Evolutionary conservation across 2,329 filamentous ascomycete species (phyloP), one percentile per base, ranked within the genome.

Genomic region (Aspergillus candidus): DNA sequence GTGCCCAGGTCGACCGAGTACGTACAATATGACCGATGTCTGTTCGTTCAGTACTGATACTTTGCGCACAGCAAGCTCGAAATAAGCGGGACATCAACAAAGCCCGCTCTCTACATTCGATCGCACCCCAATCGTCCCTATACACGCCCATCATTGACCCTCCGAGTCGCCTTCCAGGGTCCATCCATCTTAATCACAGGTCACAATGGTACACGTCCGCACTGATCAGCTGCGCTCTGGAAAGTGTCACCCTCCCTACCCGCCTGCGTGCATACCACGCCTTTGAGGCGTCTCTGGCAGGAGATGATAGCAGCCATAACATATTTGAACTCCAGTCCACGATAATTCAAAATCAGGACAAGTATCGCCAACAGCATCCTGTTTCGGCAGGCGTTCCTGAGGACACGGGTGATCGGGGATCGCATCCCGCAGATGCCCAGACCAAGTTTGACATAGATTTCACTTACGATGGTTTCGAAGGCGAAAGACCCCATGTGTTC

Each of bases 191-290:
- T 11, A 78, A 90, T 55, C 53, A 65, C 8, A 65, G 69, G 6
- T 93, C 86, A 0, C 70, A 75, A 44, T 98, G 93, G 93, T 82
- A 94, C 56, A 79, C 79, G 3, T 84, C 88, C 11, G 90, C 85
- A 2, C 68, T 96, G 11, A 76, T 94, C 49, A 79, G 82, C 11
- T 75, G 86, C 1, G 86, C 85, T 1, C 62, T 95, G 11, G 93
- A 97, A 64, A 88, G 81, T 17, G 79, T 84, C 30, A 87, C 84
- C 1, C 68, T 97, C 11, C 86, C 87, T 6, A 83, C 87, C 1
- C 78, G 91, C 17, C 55, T 69, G 38, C 60, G 66, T 17, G 59
- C 57, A 2, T 61, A 66, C 40, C 56, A 60, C 38, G 61, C 66
- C 47, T 62, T 67, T 31, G 66, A 67, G 43, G 49, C 65, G 6